These are phyloP conservation scores for Curvularia sp. DNA, from an alignment of 2,329 filamentous ascomycete species.

Conservation along the genomic window DNA sequence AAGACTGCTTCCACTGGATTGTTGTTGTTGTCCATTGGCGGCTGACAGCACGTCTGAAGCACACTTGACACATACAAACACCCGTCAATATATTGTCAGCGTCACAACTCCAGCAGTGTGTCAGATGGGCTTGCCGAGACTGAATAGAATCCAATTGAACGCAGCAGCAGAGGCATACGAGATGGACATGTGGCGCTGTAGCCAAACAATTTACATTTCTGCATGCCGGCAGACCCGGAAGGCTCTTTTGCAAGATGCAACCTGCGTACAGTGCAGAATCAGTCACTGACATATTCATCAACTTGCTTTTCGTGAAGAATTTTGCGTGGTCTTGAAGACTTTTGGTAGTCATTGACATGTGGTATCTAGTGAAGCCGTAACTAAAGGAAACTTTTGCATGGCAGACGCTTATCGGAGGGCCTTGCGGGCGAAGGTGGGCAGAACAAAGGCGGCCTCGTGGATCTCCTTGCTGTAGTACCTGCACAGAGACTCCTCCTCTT, in stretches of 20 bases:
- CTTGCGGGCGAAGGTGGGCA: constrained; percentile 93
- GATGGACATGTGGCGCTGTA: constrained; percentile 1
- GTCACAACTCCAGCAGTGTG: neutral
- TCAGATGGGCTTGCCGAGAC: neutral
- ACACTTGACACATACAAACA: constrained; percentile 7
- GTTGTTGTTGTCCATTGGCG: neutral
- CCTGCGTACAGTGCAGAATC: constrained; percentile 1
- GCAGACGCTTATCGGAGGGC: constrained; percentile 55
- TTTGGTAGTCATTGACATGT: constrained; percentile 36
- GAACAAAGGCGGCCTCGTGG: constrained; percentile 90
- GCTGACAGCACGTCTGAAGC: constrained; percentile 2
- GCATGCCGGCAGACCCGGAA: neutral
- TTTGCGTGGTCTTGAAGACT: constrained; percentile 26
- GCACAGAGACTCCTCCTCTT: constrained; percentile 93
- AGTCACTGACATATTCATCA: neutral
- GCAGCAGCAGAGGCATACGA: neutral
- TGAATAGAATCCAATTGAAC: neutral
- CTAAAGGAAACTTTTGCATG: constrained; percentile 18
- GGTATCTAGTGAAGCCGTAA: constrained; percentile 43
- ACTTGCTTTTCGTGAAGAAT: neutral
- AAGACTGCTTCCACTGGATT: constrained; percentile 12
- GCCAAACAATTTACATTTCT: constrained; percentile 3
- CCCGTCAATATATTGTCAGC: neutral
- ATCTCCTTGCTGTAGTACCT: constrained; percentile 98
- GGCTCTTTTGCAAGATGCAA: neutral